Percentiles rank a stretch among this genome's conserved stretches.
These are phyloP conservation scores for Zizania latifolia DNA, from an alignment of 176 grass and related monocot genomes.

Conservation along the genomic window DNA sequence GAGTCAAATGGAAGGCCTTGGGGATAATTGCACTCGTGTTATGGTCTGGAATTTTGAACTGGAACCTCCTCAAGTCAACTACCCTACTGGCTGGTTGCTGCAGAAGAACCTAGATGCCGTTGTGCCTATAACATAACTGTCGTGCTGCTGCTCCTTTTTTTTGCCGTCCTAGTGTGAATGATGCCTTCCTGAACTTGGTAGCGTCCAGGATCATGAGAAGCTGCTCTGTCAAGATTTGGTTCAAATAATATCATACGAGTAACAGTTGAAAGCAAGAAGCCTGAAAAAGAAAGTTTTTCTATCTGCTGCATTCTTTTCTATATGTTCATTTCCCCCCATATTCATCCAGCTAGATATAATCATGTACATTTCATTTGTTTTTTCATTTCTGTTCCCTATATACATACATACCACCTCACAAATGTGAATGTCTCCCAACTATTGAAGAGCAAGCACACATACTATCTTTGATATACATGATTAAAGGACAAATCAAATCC, in stretches of 20 bases:
- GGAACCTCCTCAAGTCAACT: conserved; percentile 50
- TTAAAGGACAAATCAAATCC: conserved; percentile 21
- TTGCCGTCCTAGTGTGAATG: conserved; percentile 30
- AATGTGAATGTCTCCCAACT: conserved; percentile 35
- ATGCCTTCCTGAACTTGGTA: conserved; percentile 64
- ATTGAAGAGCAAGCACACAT: conserved; percentile 17
- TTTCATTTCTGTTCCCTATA: conserved; percentile 18
- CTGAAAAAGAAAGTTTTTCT: conserved; percentile 40
- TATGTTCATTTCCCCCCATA: conserved; percentile 31
- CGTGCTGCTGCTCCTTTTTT: conserved; percentile 26
- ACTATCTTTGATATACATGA: conserved; percentile 33
- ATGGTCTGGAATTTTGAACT: conserved; percentile 73
- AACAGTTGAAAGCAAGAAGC: conserved; percentile 55
- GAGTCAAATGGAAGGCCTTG: conserved; percentile 92
- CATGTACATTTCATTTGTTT: conserved; percentile 43
- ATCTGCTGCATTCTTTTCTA: conserved; percentile 49
- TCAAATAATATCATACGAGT: conserved; percentile 49
- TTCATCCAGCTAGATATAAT: conserved; percentile 45
- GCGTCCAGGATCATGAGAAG: conserved; percentile 53
- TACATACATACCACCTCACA: conserved; percentile 38
- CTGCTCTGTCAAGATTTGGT: conserved; percentile 48
- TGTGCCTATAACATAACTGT: conserved; percentile 43
- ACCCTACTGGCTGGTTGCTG: conserved; percentile 65
- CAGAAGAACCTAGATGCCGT: conserved; percentile 57
- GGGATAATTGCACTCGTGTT: conserved; percentile 69